phyloP scores from a whole-genome alignment of 2,329 filamentous ascomycete species.

The Dactylonectria estremocensis region DNA sequence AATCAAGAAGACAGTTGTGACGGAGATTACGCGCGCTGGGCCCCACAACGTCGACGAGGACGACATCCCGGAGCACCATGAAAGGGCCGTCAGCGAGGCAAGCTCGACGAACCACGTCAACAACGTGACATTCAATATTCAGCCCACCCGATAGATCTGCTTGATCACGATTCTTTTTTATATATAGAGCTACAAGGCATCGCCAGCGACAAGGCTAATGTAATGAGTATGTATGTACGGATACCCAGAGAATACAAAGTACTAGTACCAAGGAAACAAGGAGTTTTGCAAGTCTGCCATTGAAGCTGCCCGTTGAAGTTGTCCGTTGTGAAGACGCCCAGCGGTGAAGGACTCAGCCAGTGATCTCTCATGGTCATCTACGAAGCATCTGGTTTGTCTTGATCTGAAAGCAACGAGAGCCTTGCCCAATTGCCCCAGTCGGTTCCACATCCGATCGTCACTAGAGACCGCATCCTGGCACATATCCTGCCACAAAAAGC shows the following conservation, averaged over 20 bases:
- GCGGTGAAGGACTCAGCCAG: constrained; percentile 31
- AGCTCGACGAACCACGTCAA: constrained; percentile 41
- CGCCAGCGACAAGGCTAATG: constrained; percentile 34
- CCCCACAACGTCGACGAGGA: constrained; percentile 22
- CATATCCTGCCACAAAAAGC: constrained; percentile 13
- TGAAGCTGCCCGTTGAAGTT: too few species aligned
- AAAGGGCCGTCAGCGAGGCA: constrained; percentile 46
- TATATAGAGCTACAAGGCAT: constrained; percentile 32
- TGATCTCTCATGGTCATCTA: constrained; percentile 20
- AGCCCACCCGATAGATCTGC: constrained; percentile 36
- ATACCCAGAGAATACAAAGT: constrained; percentile 15
- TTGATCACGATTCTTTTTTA: constrained; percentile 18
- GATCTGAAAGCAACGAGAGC: constrained; percentile 32
- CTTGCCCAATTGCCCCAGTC: constrained; percentile 8
- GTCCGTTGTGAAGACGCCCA: not conserved
- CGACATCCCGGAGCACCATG: constrained; percentile 44
- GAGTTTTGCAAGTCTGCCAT: not conserved
- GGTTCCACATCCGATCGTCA: constrained; percentile 34
- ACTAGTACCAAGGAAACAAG: not conserved
- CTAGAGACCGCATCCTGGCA: constrained; percentile 21
- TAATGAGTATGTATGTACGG: constrained; percentile 34
- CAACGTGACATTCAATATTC: constrained; percentile 39
- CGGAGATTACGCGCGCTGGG: constrained; percentile 27
- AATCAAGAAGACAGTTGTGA: constrained; percentile 36
- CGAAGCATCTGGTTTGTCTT: constrained; percentile 3